Percentiles rank a stretch among this genome's conserved stretches.
phyloP scores from a whole-genome alignment of 1,284 basidiomycete species.

The Uromyces viciae-fabae region DNA sequence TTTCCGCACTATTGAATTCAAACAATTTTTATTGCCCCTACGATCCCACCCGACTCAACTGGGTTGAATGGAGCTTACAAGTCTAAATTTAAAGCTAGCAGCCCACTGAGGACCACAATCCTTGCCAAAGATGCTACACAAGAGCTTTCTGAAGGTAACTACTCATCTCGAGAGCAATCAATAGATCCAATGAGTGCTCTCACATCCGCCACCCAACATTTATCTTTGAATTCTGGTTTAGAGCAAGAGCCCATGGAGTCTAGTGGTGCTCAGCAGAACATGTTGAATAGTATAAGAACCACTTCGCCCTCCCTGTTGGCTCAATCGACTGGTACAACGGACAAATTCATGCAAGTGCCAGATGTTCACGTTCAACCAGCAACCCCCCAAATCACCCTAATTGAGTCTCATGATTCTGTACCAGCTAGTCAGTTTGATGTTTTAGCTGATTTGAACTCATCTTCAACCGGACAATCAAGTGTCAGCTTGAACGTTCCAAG shows the following conservation, averaged over 20 bases:
- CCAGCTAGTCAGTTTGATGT: conserved; percentile 23
- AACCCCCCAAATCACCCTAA: conserved; percentile 28
- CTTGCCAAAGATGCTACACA: background rate
- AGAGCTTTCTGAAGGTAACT: background rate
- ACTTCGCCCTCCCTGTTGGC: background rate
- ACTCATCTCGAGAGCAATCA: background rate
- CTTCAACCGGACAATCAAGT: background rate
- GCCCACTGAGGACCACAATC: conserved; percentile 35
- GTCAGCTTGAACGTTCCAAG: background rate
- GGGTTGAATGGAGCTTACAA: background rate
- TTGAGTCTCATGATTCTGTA: background rate
- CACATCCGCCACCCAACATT: conserved; percentile 23
- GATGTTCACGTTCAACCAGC: conserved; percentile 40
- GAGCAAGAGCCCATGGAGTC: background rate
- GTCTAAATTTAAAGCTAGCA: conserved; percentile 21
- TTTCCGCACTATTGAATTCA: background rate
- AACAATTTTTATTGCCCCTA: background rate
- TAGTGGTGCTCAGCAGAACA: background rate
- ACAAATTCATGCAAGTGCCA: conserved; percentile 28
- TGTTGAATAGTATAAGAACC: background rate
- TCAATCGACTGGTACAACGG: background rate
- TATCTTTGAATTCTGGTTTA: conserved; percentile 12
- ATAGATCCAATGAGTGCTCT: conserved; percentile 17
- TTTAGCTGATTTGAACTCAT: conserved; percentile 18
- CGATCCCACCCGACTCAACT: background rate